Evolutionary conservation across 805 yeast genomes (phyloP).

Genomic region (Cyberlindnera maclurae): DNA sequence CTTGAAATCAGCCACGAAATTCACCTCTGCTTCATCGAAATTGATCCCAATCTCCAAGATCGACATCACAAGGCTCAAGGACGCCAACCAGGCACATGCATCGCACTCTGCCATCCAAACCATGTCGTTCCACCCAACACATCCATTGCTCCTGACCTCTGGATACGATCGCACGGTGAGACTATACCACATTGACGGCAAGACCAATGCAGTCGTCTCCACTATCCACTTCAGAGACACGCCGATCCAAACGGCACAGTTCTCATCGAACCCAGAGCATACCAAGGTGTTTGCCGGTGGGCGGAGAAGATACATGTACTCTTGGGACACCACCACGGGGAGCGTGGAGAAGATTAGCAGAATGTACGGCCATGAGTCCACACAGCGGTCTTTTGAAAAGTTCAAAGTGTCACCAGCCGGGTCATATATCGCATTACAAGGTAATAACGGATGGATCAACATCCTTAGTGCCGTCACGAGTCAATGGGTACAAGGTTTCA

Average conservation of each 20-base stretch:
- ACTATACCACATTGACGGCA: constrained; percentile 87
- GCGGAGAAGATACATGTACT: constrained; percentile 83
- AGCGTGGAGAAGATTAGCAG: constrained; percentile 78
- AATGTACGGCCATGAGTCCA: constrained; percentile 83
- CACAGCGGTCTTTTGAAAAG: constrained; percentile 82
- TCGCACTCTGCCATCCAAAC: constrained; percentile 82
- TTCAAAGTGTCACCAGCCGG: constrained; percentile 74
- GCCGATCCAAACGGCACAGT: constrained; percentile 73
- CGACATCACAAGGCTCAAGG: constrained; percentile 77
- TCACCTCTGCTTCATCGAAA: constrained; percentile 35
- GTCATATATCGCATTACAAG: constrained; percentile 62
- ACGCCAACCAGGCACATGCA: constrained; percentile 67
- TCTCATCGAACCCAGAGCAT: constrained; percentile 42
- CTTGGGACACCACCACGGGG: constrained; percentile 79
- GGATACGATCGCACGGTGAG: constrained; percentile 90
- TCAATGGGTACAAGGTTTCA: constrained; percentile 83
- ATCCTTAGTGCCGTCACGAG: constrained; percentile 69
- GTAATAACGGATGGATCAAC: constrained; percentile 89
- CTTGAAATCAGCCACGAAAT: constrained; percentile 32
- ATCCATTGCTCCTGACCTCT: constrained; percentile 79
- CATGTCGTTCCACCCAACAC: constrained; percentile 74
- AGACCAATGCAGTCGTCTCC: constrained; percentile 70
- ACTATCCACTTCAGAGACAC: constrained; percentile 71
- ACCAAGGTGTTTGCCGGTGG: constrained; percentile 75
- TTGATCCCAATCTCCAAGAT: constrained; percentile 63